phyloP scores from a whole-genome alignment of 176 grass and related monocot genomes.

The Triticum urartu region DNA sequence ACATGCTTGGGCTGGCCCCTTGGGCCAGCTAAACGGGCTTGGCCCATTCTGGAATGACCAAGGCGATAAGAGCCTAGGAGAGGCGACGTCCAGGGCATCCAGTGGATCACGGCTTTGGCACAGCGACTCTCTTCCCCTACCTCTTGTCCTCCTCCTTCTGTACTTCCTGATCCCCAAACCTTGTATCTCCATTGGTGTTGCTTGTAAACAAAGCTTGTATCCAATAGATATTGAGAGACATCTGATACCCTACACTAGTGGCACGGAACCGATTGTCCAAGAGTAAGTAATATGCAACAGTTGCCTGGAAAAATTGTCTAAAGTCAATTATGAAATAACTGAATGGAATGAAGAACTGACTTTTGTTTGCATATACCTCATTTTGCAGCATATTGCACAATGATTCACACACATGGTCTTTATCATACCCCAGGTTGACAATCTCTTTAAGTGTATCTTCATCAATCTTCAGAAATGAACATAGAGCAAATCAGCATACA shows the following conservation, averaged over 20 bases:
- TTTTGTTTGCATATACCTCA: slow-evolving; percentile 61
- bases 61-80: too few species aligned
- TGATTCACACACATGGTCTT: slow-evolving; percentile 72
- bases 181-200: too few species aligned
- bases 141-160: too few species aligned
- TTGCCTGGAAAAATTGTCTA: slow-evolving; percentile 60
- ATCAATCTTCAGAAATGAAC: slow-evolving; percentile 71
- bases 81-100: too few species aligned
- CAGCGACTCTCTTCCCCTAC: too few species aligned
- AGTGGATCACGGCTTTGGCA: too few species aligned
- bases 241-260: slow-evolving; percentile 33
- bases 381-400: slow-evolving; percentile 78
- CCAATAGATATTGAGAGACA: too few species aligned
- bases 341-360: slow-evolving; percentile 5
- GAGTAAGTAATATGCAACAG: slow-evolving; percentile 94
- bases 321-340: slow-evolving; percentile 30
- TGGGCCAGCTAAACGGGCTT: too few species aligned
- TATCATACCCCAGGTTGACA: slow-evolving; percentile 80
- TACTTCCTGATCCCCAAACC: too few species aligned
- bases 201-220: too few species aligned
- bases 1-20: too few species aligned
- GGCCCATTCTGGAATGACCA: too few species aligned
- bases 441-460: slow-evolving; percentile 82
- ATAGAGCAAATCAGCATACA: slow-evolving; percentile 31
- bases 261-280: slow-evolving; percentile 89